Conservation (phyloP, 805 yeast species). For the Candida dajiaensis region DNA sequence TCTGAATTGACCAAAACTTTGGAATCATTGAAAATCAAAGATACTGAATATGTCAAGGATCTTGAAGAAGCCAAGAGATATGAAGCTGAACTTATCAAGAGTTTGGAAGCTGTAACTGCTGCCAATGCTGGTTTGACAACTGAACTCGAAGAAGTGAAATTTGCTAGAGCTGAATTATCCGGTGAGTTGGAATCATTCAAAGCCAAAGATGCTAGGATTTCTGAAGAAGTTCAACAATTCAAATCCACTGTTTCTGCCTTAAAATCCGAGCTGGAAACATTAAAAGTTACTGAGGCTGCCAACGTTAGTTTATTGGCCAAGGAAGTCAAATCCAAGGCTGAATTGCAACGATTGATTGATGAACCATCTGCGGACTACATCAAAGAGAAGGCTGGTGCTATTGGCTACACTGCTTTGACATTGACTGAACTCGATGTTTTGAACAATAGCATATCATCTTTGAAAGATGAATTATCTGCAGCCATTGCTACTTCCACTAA, state of each 20-base stretch:
- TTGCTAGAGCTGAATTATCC: background rate
- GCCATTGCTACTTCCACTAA: background rate
- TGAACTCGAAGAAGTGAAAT: background rate
- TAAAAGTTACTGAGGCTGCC: slow-evolving; percentile 1
- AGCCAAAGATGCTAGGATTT: background rate
- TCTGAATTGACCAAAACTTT: slow-evolving; percentile 2
- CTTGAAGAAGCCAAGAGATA: background rate
- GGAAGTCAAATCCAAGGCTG: slow-evolving; percentile 1
- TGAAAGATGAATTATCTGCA: slow-evolving; percentile 13
- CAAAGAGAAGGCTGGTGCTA: slow-evolving; percentile 20
- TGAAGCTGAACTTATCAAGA: background rate
- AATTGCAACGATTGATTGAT: slow-evolving; percentile 8
- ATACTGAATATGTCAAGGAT: background rate
- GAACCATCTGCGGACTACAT: slow-evolving; percentile 29
- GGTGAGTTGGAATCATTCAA: background rate
- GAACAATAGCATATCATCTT: slow-evolving; percentile 5
- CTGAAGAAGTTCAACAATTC: slow-evolving; percentile 2
- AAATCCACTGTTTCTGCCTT: background rate
- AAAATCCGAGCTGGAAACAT: background rate
- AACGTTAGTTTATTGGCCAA: background rate
- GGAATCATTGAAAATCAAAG: background rate
- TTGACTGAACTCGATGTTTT: slow-evolving; percentile 4
- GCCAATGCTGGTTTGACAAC: background rate
- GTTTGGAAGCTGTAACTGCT: background rate
- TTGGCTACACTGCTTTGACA: background rate